Percentiles rank a stretch among this genome's conserved stretches.
phyloP scores from a whole-genome alignment of 129 eudicot species.

The Centrapalus pauciflorus region DNA sequence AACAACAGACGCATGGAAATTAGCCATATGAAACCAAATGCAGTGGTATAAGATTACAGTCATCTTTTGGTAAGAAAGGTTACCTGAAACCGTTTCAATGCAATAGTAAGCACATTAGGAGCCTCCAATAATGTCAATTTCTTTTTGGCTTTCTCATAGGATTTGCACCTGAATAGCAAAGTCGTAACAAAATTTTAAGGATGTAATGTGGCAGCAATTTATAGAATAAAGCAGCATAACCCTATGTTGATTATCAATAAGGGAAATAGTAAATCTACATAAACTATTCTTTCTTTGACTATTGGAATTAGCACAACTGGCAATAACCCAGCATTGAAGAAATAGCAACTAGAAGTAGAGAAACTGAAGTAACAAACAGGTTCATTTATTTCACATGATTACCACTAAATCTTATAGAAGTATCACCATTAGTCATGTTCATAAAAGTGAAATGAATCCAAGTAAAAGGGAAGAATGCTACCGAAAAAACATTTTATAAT shows the following conservation, averaged over 20 bases:
- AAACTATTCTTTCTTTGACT: not conserved
- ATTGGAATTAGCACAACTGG: not conserved
- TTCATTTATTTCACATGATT: not conserved
- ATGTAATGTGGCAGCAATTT: not conserved
- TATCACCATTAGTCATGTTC: not conserved
- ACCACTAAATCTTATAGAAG: not conserved
- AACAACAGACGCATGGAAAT: not conserved
- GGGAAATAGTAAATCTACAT: not conserved
- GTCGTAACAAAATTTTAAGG: not conserved
- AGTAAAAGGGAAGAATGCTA: not conserved
- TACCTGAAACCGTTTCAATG: slow-evolving; percentile 89
- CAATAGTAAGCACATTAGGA: slow-evolving; percentile 88
- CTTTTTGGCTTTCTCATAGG: slow-evolving; percentile 88
- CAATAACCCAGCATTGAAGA: not conserved
- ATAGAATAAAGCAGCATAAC: not conserved
- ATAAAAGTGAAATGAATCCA: not conserved
- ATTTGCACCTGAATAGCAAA: slow-evolving; percentile 59
- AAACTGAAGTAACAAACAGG: not conserved
- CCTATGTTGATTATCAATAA: not conserved
- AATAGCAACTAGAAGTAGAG: not conserved
- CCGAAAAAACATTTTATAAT: not conserved
- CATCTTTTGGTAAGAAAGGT: not conserved
- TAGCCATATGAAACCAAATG: not conserved
- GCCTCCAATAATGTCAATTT: slow-evolving; percentile 66
- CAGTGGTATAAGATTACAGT: not conserved